Base-by-base conservation (phyloP, 306 rosid species). In the Begonia fuchsioides region DNA sequence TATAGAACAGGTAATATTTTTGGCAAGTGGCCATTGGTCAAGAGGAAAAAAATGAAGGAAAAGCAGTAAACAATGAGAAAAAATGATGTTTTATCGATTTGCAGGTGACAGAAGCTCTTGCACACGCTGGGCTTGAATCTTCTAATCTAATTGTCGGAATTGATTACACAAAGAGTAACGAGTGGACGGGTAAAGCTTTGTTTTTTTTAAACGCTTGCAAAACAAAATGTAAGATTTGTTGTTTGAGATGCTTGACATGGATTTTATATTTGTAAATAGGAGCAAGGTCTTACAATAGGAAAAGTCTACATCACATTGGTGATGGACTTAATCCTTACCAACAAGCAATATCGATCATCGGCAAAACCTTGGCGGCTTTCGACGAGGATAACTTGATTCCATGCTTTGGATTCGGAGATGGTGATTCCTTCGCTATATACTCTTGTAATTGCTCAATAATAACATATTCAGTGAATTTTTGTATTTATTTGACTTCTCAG, bases 101-200 rank as follows among this genome's bases (percentile, higher is more conserved):
- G 52, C 67, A 90, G 98, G 98, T 92, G 43, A 82, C 94, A 9
- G 94, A 77, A 3, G 96, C 96, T 44, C 60, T 92, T 51, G 77
- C 85, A 18, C 59, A 51, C 17, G 93, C 96, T 65, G 98, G 98
- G 39, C 58, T 92, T 11, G 96, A 92, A 77, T 92, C 96, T 18
- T 82, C 96, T 15, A 92, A 92, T 75, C 87, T 92, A 38, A 77
- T 92, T 57, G 96, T 92, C 14, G 98, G 98, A 43, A 79, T 92
- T 60, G 98, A 92, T 69, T 92, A 85, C 70, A 92, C 98, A 8
- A 85, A 92, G 82, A 92, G 98, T 81, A 92, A 92, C 61, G 98
- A 92, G 67, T 92, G 98, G 98, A 85, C 98, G 79, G 98, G 97
- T 88, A 61, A 61, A 64, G 50, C 61, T 62, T 65, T 53, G 12